phyloP scores from a whole-genome alignment of 805 yeast species.

The Candida dendrica region DNA sequence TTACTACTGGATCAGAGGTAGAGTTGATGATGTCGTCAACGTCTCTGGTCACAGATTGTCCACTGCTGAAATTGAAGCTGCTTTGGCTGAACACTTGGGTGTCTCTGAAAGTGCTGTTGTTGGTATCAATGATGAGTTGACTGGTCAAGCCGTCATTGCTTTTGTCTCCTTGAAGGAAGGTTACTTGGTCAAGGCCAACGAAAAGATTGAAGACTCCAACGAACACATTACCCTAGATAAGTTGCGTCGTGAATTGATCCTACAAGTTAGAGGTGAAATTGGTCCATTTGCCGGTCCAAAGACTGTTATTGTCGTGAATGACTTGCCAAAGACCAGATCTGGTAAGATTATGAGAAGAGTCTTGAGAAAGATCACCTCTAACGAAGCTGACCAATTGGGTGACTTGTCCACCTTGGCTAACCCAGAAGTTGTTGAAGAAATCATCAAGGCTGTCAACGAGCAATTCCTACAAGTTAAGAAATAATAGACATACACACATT shows the following conservation, averaged over 20 bases:
- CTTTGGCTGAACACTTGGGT: slow-evolving; percentile 60
- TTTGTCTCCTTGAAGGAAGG: slow-evolving; percentile 66
- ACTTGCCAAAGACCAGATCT: slow-evolving; percentile 79
- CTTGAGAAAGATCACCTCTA: slow-evolving; percentile 65
- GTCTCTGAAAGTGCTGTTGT: slow-evolving; percentile 81
- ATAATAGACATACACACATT: background rate
- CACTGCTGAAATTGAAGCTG: slow-evolving; percentile 86
- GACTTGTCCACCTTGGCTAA: slow-evolving; percentile 73
- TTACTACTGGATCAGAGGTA: slow-evolving; percentile 77
- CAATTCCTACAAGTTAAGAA: slow-evolving; percentile 1
- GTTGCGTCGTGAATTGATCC: slow-evolving; percentile 35
- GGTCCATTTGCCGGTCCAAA: slow-evolving; percentile 88
- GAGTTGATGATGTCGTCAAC: slow-evolving; percentile 86
- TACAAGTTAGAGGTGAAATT: slow-evolving; percentile 70
- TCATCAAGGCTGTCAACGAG: slow-evolving; percentile 44
- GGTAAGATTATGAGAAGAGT: slow-evolving; percentile 87
- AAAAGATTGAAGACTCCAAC: slow-evolving; percentile 17
- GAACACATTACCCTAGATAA: slow-evolving; percentile 2
- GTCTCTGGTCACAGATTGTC: slow-evolving; percentile 83
- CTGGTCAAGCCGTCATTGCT: slow-evolving; percentile 84
- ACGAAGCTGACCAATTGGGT: slow-evolving; percentile 76
- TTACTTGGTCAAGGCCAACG: slow-evolving; percentile 23
- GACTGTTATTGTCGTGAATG: slow-evolving; percentile 61
- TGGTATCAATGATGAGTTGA: slow-evolving; percentile 74
- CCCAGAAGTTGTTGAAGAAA: slow-evolving; percentile 64